These are phyloP conservation scores for Colletotrichum viniferum DNA, from an alignment of 2,329 filamentous ascomycete genomes.

Conservation along the genomic window DNA sequence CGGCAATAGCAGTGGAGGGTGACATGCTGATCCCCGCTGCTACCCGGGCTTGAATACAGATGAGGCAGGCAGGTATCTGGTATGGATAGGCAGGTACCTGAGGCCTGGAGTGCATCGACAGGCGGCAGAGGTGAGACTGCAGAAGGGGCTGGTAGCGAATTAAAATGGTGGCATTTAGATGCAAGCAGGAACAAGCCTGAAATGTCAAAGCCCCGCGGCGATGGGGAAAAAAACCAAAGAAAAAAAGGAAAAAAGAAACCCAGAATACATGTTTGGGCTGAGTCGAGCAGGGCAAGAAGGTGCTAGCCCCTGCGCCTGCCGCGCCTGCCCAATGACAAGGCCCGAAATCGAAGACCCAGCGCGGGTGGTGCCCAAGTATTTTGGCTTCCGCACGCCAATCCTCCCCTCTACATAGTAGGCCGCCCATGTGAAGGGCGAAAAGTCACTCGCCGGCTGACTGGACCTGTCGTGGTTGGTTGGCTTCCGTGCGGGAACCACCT, in stretches of 20 bases:
- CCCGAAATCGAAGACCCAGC: conserved; percentile 1
- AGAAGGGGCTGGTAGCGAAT: background rate
- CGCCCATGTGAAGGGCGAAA: conserved; percentile 12
- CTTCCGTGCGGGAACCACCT: background rate
- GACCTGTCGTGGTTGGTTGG: conserved; percentile 12
- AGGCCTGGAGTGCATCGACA: background rate
- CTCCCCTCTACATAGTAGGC: background rate
- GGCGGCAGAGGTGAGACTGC: background rate
- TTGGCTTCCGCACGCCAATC: conserved; percentile 18
- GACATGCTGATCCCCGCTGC: conserved; percentile 4
- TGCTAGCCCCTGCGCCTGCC: conserved; percentile 16
- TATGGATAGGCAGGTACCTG: background rate
- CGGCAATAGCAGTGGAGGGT: background rate
- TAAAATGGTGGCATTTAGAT: background rate
- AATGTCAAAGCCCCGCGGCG: background rate
- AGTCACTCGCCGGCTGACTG: conserved; percentile 18
- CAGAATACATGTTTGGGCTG: conserved; percentile 10
- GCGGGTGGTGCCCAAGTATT: conserved; percentile 17
- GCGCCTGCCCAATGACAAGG: conserved; percentile 19
- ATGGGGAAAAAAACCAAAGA: background rate
- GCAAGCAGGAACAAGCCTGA: background rate
- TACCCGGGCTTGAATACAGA: conserved; percentile 2
- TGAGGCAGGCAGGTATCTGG: background rate
- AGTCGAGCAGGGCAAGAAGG: conserved; percentile 9
- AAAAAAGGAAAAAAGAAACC: background rate